Evolutionary conservation across 1,284 basidiomycete species (phyloP), one percentile per base, ranked within the genome.

Genomic region (Fomitopsis pinicola): DNA sequence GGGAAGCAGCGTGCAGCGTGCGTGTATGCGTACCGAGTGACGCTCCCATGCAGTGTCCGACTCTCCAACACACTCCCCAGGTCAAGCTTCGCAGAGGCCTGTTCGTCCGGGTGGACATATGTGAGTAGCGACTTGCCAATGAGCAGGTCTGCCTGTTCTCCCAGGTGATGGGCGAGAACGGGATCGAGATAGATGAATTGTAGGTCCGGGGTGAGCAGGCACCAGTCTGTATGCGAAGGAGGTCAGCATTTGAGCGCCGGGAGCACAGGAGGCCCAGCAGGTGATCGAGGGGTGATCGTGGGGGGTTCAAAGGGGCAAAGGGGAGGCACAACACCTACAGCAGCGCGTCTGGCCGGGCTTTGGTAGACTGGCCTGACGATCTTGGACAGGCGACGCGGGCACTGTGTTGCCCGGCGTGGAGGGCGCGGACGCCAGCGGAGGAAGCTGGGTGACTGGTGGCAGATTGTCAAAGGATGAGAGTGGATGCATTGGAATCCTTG

Each of bases 51-150:
- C 60, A 96, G 79, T 14, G 92, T 94, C 68, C 88, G 85, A 67
- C 84, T 86, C 62, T 90, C 83, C 62, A 97, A 82, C 7, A 95
- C 94, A 63, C 84, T 85, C 53, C 84, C 82, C 50, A 97, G 81
- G 77, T 97, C 94, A 42, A 82, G 78, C 66, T 86, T 82, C 2
- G 93, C 93, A 62, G 89, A 89, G 1, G 85, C 81, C 62, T 89
- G 85, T 71, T 98, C 96, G 61, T 92, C 91, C 28, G 94, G 94
- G 71, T 97, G 95, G 46, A 98, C 92, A 71, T 94, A 96, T 61
- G 87, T 83, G 63, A 97, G 82, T 45, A 98, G 82, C 22, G 87
- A 86, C 67, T 86, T 86, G 59, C 91, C 91, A 65, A 94, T 76
- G 71, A 98, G 82, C 22, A 75, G 69, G 30, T 82, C 75, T 0